Conservation (phyloP, 2,329 filamentous ascomycete genomes). For the Mycosphaerelloides madeirae region DNA sequence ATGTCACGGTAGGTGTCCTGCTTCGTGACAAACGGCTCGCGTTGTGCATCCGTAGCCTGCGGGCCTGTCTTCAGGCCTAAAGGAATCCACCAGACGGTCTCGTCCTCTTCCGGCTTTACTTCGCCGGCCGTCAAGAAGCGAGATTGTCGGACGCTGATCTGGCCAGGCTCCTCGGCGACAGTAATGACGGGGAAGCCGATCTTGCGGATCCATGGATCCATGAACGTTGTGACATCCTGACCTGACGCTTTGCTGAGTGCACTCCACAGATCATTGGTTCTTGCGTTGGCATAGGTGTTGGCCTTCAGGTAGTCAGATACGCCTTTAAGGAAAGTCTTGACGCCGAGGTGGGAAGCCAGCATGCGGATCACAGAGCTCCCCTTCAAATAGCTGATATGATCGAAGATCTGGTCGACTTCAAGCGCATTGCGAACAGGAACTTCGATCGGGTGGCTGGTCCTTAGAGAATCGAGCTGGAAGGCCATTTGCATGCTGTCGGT, state of each 20-base stretch:
- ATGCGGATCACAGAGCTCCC: conserved; percentile 95
- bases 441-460: conserved; percentile 92
- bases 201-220: conserved; percentile 92
- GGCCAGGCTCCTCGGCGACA: conserved; percentile 74
- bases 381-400: conserved; percentile 93
- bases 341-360: conserved; percentile 84
- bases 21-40: conserved; percentile 68
- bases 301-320: conserved; percentile 85
- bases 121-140: conserved; percentile 91
- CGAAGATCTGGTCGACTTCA: conserved; percentile 97
- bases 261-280: conserved; percentile 85
- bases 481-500: conserved; percentile 91
- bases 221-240: conserved; percentile 77
- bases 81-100: conserved; percentile 93
- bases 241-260: conserved; percentile 83
- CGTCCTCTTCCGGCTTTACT: conserved; percentile 82
- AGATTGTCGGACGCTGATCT: conserved; percentile 77
- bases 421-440: conserved; percentile 89
- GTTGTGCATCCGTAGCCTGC: conserved; percentile 57
- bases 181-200: conserved; percentile 92
- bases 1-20: conserved; percentile 70
- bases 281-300: conserved; percentile 85
- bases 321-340: conserved; percentile 82
- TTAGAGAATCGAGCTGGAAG: conserved; percentile 81
- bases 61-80: conserved; percentile 75